Evolutionary conservation across 805 yeast genomes (phyloP).

Genomic region (Limtongozyma cylindracea): DNA sequence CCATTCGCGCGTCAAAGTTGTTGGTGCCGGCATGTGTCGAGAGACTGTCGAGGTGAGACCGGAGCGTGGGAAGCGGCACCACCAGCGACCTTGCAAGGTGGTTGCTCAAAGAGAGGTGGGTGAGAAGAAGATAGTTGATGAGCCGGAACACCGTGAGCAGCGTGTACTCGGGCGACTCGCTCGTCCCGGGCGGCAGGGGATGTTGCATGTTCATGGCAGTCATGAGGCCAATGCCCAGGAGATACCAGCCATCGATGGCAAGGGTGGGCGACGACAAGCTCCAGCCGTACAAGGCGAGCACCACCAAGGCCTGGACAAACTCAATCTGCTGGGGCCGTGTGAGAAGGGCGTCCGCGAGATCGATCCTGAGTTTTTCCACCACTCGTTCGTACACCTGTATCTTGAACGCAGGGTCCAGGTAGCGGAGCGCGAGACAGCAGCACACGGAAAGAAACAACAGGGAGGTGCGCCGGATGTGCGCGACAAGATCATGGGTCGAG

Average conservation of each 20-base stretch:
- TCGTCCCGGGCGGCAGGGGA: no score
- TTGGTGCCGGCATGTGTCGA: no score
- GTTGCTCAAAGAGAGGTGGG: no score
- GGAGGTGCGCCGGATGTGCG: constrained; percentile 20
- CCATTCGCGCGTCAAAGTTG: constrained; percentile 65
- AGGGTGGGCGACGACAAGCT: constrained; percentile 25
- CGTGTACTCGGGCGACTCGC: constrained; percentile 21
- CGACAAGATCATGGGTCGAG: constrained; percentile 21
- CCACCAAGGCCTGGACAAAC: constrained; percentile 41
- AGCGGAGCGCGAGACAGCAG: constrained; percentile 36
- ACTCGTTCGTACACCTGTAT: no score
- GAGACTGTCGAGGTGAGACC: no score
- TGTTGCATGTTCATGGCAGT: no score
- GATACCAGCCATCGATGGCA: constrained; percentile 42
- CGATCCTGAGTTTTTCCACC: no score
- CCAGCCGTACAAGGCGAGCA: constrained; percentile 37
- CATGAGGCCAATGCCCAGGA: constrained; percentile 40
- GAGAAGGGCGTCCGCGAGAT: no score
- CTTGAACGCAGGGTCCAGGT: no score
- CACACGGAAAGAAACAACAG: constrained; percentile 43
- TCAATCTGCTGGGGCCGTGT: no score
- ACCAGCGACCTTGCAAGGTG: no score
- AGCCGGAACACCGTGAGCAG: constrained; percentile 31
- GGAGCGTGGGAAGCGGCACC: no score
- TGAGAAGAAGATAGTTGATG: constrained; percentile 47